Evolutionary conservation across 2,329 filamentous ascomycete genomes (phyloP), one percentile per base, ranked within the genome.

Genomic region (Clonostachys sp.): DNA sequence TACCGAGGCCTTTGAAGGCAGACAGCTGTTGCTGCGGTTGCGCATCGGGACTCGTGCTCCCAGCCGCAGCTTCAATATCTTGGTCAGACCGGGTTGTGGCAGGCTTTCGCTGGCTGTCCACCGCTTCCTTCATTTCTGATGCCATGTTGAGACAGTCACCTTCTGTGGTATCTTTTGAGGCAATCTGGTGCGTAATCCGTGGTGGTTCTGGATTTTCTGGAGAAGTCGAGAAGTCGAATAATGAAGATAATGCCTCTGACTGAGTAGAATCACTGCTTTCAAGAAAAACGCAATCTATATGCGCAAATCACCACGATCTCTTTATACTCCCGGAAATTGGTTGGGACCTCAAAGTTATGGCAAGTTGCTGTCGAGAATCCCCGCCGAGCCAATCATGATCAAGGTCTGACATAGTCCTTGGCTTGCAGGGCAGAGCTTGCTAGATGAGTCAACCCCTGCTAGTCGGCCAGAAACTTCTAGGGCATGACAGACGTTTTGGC

Each of bases 1-100:
- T 71, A 5, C 78, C 77, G 0, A 86, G 74, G 2, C 74, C 66
- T 41, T 77, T 78, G 62, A 81, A 79, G 0, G 70, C 65, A 0
- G 76, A 77, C 24, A 24, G 24, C 24, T 24, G 24, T 24, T 24
- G 24, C 24, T 39, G 59, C 56, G 14, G 41, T 45, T 30, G 48
- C 30, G 42, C 13, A 18, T 14, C n/a, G 10, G 43, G 33, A 16
- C 18, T 42, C n/a, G 13, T 45, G 16, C 24, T 45, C 10, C 36
- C 36, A 39, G 36, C 16, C 14, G 36, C 36, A 17, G 36, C 36
- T 14, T 39, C 36, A 14, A 3, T 17, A 39, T 39, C 12, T 8
- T 24, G 24, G 24, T 24, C 24, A 24, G 8, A 24, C 7, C 24
- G 24, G 24, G 24, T 24, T 24, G 7, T 24, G 16, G 36, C 36